These are phyloP conservation scores for Penicillium sp. DNA, from an alignment of 2,329 filamentous ascomycete species.

Conservation along the genomic window DNA sequence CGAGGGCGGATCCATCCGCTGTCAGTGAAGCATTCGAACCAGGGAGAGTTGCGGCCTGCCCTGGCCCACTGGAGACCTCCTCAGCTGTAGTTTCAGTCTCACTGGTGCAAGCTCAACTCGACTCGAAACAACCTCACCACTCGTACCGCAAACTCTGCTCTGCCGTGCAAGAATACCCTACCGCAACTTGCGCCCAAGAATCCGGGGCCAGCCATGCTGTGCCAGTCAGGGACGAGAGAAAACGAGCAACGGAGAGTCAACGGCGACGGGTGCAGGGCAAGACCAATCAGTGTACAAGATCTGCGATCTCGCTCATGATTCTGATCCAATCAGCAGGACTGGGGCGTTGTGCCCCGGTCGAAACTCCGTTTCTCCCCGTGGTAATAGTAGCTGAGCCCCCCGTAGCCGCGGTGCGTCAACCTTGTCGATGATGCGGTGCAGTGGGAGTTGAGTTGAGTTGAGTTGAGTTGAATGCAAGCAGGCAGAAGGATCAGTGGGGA, in stretches of 20 bases:
- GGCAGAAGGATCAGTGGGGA: neutral
- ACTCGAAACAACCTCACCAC: conserved; percentile 7
- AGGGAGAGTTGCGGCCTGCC: too few relatives aligned
- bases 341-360: conserved; percentile 1
- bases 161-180: conserved; percentile 16
- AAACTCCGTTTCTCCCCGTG: conserved; percentile 12
- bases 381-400: neutral
- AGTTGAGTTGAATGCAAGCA: neutral
- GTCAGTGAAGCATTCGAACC: too few relatives aligned
- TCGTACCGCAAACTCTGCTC: conserved; percentile 1
- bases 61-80: neutral
- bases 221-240: conserved; percentile 4
- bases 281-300: conserved; percentile 16
- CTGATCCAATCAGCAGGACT: conserved; percentile 14
- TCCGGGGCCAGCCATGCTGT: conserved; percentile 10
- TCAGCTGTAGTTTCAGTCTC: too few relatives aligned
- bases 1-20: conserved; percentile 2
- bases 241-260: neutral
- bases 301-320: neutral
- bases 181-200: conserved; percentile 4
- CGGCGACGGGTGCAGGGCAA: neutral
- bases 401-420: conserved; percentile 7
- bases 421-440: neutral
- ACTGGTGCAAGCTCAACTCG: too few relatives aligned
- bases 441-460: neutral